Evolutionary conservation across 495 filamentous ascomycete genomes (phyloP).

Genomic region (Podospora australis): DNA sequence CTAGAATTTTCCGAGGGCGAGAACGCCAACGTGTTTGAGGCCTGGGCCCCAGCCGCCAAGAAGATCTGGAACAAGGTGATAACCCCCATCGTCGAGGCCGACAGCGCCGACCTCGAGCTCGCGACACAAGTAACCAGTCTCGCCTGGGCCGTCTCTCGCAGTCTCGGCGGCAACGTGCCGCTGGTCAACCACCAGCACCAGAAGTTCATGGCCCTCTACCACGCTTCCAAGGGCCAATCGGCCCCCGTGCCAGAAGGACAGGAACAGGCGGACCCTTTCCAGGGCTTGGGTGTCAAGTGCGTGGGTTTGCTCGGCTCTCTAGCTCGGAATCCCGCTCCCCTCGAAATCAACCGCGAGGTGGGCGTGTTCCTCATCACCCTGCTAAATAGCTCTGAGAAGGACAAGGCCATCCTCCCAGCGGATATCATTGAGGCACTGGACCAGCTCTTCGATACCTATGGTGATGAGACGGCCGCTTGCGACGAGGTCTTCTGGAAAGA

Average conservation of each 20-base stretch:
- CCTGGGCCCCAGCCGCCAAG: constrained; percentile 45
- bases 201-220: constrained; percentile 56
- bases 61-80: constrained; percentile 48
- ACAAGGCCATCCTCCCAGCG: constrained; percentile 29
- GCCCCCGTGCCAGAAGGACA: constrained; percentile 17
- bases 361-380: constrained; percentile 53
- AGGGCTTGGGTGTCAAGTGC: constrained; percentile 51
- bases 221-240: constrained; percentile 39
- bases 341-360: constrained; percentile 47
- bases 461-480: constrained; percentile 46
- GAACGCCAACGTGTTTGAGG: constrained; percentile 33
- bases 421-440: constrained; percentile 53
- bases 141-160: constrained; percentile 55
- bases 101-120: constrained; percentile 53
- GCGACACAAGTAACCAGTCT: constrained; percentile 52
- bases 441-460: constrained; percentile 57
- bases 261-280: constrained; percentile 38
- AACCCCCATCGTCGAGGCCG: constrained; percentile 44
- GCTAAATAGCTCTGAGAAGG: constrained; percentile 32
- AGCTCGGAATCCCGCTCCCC: constrained; percentile 39
- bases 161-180: constrained; percentile 40
- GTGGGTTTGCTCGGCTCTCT: constrained; percentile 55
- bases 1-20: constrained; percentile 39
- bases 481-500: constrained; percentile 58
- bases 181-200: constrained; percentile 42